A percentile compares a stretch with the other conserved stretches of the same genome.
phyloP scores from a whole-genome alignment of 1,284 basidiomycete species.

The Albatrellus sp. region DNA sequence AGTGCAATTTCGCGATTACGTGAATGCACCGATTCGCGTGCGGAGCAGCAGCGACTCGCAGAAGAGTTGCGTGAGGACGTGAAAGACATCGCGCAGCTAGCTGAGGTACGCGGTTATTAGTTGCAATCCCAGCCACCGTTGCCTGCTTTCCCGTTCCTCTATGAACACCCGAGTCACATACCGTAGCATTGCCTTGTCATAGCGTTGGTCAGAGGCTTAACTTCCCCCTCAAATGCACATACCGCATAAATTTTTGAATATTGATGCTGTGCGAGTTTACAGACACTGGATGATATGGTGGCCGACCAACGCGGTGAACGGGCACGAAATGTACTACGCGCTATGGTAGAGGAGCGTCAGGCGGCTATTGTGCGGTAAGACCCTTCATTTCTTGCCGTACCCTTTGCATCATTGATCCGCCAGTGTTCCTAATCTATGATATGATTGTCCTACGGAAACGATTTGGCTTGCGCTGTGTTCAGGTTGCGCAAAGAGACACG shows the following conservation, averaged over 20 bases:
- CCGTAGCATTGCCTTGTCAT: no score
- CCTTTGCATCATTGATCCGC: background rate
- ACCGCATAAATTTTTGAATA: background rate
- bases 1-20: conserved; percentile 50
- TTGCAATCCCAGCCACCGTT: background rate
- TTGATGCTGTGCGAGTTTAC: conserved; percentile 13
- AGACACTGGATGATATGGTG: conserved; percentile 54
- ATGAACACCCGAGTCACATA: no score
- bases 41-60: conserved; percentile 58
- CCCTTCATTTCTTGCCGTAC: conserved; percentile 5
- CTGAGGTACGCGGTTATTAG: conserved; percentile 45
- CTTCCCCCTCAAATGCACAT: no score
- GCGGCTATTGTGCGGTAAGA: conserved; percentile 38
- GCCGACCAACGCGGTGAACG: conserved; percentile 55
- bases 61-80: conserved; percentile 70
- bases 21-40: conserved; percentile 51
- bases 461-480: background rate
- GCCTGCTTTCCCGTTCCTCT: background rate
- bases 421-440: background rate
- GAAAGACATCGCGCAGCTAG: conserved; percentile 41
- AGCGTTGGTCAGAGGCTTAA: no score
- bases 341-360: conserved; percentile 36
- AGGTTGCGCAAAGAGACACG: conserved; percentile 50
- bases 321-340: conserved; percentile 36
- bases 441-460: background rate